Evolutionary conservation across 1,284 basidiomycete species (phyloP).

Genomic region (Fomitiporia mediterranea): DNA sequence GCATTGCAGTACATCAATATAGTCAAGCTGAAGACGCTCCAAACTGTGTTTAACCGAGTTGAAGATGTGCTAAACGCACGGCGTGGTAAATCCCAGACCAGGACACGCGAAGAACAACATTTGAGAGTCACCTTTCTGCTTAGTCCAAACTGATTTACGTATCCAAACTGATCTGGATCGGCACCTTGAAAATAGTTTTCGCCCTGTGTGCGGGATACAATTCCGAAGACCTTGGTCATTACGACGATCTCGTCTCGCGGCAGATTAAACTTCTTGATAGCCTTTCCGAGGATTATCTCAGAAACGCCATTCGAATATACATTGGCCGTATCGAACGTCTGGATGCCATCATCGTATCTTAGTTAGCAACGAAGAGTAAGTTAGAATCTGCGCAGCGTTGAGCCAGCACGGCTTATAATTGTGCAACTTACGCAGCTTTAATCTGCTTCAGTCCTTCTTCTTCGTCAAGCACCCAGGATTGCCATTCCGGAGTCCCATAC

Average conservation of each 20-base stretch:
- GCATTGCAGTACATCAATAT: conserved; percentile 34
- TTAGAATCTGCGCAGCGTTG: too few species aligned
- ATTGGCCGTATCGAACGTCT: conserved; percentile 43
- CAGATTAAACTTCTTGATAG: conserved; percentile 66
- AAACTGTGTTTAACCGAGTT: conserved; percentile 35
- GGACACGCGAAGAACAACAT: too few species aligned
- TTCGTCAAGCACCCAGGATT: conserved; percentile 32
- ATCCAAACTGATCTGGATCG: conserved; percentile 27
- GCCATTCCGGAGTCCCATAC: conserved; percentile 35
- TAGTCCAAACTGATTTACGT: conserved; percentile 36
- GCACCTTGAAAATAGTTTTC: neutral
- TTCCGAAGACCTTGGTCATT: conserved; percentile 79
- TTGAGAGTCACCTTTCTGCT: conserved; percentile 34
- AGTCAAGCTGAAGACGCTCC: conserved; percentile 33
- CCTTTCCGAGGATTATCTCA: conserved; percentile 74
- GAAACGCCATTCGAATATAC: conserved; percentile 68
- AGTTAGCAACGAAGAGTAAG: neutral
- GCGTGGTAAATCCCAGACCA: too few species aligned
- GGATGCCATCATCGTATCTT: conserved; percentile 35
- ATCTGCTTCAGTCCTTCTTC: conserved; percentile 33
- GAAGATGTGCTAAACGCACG: conserved; percentile 35
- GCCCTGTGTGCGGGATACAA: conserved; percentile 3
- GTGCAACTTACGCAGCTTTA: conserved; percentile 29
- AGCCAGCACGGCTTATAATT: neutral
- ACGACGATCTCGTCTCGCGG: conserved; percentile 75